Evolutionary conservation across 1,284 basidiomycete genomes (phyloP).

Genomic region (Sporisorium graminicola): DNA sequence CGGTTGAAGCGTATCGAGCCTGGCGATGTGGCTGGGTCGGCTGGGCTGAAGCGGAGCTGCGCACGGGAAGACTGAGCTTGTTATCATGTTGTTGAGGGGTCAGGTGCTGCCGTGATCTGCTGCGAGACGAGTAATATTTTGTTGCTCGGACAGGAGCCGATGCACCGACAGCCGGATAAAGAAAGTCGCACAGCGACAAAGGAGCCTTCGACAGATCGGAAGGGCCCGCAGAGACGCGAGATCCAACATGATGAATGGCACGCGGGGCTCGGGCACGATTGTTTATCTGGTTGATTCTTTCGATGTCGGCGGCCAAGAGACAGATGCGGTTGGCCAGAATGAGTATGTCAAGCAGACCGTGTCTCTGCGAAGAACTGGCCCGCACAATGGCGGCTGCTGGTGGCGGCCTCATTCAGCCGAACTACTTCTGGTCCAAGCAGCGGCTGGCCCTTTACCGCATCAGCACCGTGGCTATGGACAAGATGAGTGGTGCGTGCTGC

Average conservation of each 20-base stretch:
- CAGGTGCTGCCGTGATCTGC: not conserved
- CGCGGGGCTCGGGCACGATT: not conserved
- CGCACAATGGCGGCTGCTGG: constrained; percentile 20
- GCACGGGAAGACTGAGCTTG: not conserved
- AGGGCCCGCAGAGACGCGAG: not conserved
- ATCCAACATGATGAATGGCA: not conserved
- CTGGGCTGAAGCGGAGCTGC: not conserved
- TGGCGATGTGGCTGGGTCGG: not conserved
- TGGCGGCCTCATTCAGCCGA: constrained; percentile 37
- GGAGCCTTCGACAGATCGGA: not conserved
- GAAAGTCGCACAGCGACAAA: constrained; percentile 6
- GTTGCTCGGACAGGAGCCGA: not conserved
- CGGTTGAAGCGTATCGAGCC: constrained; percentile 14
- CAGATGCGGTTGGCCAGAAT: constrained; percentile 27
- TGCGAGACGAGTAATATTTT: not conserved
- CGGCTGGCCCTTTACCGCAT: constrained; percentile 10
- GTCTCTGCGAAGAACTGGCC: constrained; percentile 16
- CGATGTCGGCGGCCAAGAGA: constrained; percentile 31
- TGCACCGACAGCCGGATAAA: constrained; percentile 2
- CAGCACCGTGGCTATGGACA: constrained; percentile 17
- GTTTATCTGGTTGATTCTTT: constrained; percentile 14
- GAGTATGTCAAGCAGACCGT: constrained; percentile 17
- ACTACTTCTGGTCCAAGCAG: constrained; percentile 22
- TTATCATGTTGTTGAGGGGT: not conserved
- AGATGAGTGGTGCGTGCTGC: not conserved